Base-by-base conservation (phyloP, 495 filamentous ascomycete genomes). In the Podospora fimiseda region DNA sequence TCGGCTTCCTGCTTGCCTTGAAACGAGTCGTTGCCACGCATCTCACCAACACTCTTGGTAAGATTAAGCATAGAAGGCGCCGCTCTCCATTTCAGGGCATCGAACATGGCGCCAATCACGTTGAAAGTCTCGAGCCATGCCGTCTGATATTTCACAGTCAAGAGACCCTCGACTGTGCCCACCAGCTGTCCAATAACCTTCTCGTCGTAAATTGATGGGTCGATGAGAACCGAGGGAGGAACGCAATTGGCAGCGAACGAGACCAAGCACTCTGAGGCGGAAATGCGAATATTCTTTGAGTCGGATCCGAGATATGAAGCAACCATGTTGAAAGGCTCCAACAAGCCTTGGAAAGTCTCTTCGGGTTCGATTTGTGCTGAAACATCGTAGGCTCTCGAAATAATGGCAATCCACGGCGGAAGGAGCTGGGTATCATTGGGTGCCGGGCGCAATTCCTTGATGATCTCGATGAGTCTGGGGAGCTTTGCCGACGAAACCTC, bases 121-220 rank as follows among this genome's bases (percentile, higher is more conserved):
- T 86, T 89, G 72, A 97, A 96, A 8, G 94, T 87, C 63, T 97
- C 92, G 71, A 86, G 82, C 94, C 93, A 98, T 1, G 94, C 93
- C 15, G 83, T 80, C 65, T 97, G 93, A 63, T 89, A 97, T 61
- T 90, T 92, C 11, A 96, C 82, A 47, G 81, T 90, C 14, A 98
- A 75, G 21, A 97, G 79, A 47, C 83, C 80, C 33, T 78, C 80
- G 0, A 85, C 81, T 1, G 76, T 74, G 56, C 78, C 79, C 3
- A 85, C 84, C 22, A 98, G 61, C 57, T 86, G 86, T 61, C 86
- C 82, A 9, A 98, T 72, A 0, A 85, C 76, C 68, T 88, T 90
- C 66, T 96, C 90, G 57, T 96, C 90, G 61, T 84, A 88, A 6
- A 93, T 76, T 21, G 91, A 94, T 9, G 90, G 87, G 51, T 97